phyloP scores from a whole-genome alignment of 2,329 filamentous ascomycete genomes.

The Venturia pyrina region DNA sequence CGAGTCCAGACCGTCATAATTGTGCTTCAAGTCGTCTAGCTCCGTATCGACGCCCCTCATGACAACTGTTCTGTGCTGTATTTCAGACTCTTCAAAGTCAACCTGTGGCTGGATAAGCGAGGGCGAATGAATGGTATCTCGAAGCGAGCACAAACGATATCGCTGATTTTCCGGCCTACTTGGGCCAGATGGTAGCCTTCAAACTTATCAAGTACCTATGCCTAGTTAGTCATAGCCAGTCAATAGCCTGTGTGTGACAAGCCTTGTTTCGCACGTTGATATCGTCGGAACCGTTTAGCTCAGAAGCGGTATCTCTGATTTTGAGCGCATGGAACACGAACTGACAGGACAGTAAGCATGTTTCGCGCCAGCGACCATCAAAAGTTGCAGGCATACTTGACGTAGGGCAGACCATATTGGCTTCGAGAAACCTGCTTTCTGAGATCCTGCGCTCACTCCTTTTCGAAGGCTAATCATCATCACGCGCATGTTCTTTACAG shows the following conservation, averaged over 20 bases:
- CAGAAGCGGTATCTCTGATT: constrained; percentile 53
- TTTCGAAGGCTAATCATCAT: constrained; percentile 63
- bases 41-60: constrained; percentile 55
- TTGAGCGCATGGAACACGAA: constrained; percentile 65
- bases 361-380: constrained; percentile 1
- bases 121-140: not conserved
- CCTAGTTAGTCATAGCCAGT: constrained; percentile 4
- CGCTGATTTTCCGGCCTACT: constrained; percentile 61
- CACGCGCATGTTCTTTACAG: constrained; percentile 65
- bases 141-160: constrained; percentile 37
- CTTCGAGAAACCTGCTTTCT: constrained; percentile 47
- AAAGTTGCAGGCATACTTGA: constrained; percentile 28
- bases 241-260: constrained; percentile 11
- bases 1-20: constrained; percentile 66
- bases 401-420: constrained; percentile 66
- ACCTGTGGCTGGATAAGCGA: constrained; percentile 34
- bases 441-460: constrained; percentile 52
- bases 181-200: constrained; percentile 49
- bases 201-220: constrained; percentile 49
- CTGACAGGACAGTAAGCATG: constrained; percentile 21
- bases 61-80: constrained; percentile 63
- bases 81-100: constrained; percentile 68
- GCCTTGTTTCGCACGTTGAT: constrained; percentile 48
- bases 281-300: constrained; percentile 44
- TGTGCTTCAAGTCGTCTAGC: constrained; percentile 68